Evolutionary conservation across 2,329 filamentous ascomycete genomes (phyloP).

Genomic region (Sclerotinia glacialis): DNA sequence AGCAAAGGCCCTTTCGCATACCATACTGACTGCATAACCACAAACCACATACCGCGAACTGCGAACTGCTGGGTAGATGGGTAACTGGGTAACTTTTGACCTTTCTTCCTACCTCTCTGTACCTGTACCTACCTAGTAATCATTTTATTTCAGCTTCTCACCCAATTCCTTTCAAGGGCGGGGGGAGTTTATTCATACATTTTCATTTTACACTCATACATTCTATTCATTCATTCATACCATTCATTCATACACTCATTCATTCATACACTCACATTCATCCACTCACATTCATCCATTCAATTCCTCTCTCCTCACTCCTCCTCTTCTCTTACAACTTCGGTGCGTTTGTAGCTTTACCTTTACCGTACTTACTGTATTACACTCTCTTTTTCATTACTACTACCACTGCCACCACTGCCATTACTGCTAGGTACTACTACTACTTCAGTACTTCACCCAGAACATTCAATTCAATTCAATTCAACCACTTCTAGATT

Average conservation of each 20-base stretch:
- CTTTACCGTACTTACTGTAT: background rate
- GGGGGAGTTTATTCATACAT: background rate
- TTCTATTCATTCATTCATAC: no score
- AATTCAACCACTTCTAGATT: background rate
- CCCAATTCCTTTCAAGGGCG: background rate
- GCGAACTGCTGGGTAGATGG: background rate
- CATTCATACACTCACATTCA: no score
- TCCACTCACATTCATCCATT: background rate
- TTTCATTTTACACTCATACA: no score
- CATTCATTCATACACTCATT: no score
- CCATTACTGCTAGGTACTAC: background rate
- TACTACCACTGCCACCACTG: background rate
- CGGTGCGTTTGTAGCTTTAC: background rate
- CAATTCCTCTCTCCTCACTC: background rate
- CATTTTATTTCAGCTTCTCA: conserved; percentile 8
- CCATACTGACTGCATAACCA: no score
- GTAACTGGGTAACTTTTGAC: background rate
- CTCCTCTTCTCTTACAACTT: no score
- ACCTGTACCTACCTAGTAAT: no score
- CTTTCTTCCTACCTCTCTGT: no score
- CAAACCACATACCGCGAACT: background rate
- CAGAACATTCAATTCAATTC: background rate
- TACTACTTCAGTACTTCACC: no score
- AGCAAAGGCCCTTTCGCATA: conserved; percentile 1
- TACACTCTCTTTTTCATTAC: background rate